Conservation (phyloP, 148 eudicot species). For the Chenopodium suecicum region DNA sequence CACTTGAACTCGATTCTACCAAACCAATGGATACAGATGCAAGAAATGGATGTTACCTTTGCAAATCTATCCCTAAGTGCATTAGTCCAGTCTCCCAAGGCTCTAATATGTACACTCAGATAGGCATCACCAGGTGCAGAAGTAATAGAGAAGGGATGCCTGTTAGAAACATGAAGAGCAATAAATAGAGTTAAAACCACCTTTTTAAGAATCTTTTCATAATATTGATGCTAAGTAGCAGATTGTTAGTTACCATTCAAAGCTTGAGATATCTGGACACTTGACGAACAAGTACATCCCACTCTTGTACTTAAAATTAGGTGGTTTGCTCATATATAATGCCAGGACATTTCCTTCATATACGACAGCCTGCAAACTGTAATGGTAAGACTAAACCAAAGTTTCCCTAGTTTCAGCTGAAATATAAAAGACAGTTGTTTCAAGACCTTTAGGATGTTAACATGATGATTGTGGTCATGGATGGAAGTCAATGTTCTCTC, state of each 20-base stretch:
- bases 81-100: slow-evolving; percentile 95
- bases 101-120: slow-evolving; percentile 79
- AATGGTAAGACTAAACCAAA: slow-evolving; percentile 14
- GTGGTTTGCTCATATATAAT: slow-evolving; percentile 84
- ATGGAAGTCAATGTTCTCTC: slow-evolving; percentile 68
- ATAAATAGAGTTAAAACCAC: too few relatives aligned
- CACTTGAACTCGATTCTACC: not conserved
- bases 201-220: not conserved
- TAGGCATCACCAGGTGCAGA: slow-evolving; percentile 93
- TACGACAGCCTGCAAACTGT: slow-evolving; percentile 63
- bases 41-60: slow-evolving; percentile 41
- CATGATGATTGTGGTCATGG: slow-evolving; percentile 57
- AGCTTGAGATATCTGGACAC: slow-evolving; percentile 80
- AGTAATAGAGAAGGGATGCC: slow-evolving; percentile 97
- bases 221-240: not conserved
- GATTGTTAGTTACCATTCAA: slow-evolving; percentile 65
- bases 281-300: slow-evolving; percentile 96
- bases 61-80: slow-evolving; percentile 65
- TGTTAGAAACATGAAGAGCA: slow-evolving; percentile 22
- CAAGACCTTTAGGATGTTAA: slow-evolving; percentile 64
- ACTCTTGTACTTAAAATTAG: slow-evolving; percentile 84
- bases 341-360: slow-evolving; percentile 90
- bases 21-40: not conserved
- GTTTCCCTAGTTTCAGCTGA: slow-evolving; percentile 3
- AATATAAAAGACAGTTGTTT: slow-evolving; percentile 3